Percentiles rank a stretch among this genome's conserved stretches.
phyloP scores from a whole-genome alignment of 371 early-diverging fungal genomes.

The Synchytrium microbalum region DNA sequence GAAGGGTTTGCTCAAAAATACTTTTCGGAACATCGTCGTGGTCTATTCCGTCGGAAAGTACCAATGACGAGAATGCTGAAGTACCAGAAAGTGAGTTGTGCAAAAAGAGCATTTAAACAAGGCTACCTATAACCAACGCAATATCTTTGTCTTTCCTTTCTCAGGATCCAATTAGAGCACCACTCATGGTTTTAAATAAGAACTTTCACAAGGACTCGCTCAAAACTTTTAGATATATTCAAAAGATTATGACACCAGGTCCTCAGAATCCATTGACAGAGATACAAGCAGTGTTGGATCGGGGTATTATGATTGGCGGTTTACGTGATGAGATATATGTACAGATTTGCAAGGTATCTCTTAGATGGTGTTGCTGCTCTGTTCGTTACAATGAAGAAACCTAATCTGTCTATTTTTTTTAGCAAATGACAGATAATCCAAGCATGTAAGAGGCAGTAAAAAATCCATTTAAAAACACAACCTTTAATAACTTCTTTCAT shows the following conservation, averaged over 20 bases:
- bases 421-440: conserved; percentile 76
- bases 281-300: conserved; percentile 65
- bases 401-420: not conserved
- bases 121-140: not conserved
- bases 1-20: conserved; percentile 88
- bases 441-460: conserved; percentile 40
- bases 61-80: conserved; percentile 81
- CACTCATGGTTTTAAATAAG: conserved; percentile 72
- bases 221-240: conserved; percentile 63
- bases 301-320: conserved; percentile 65
- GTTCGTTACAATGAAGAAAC: not conserved
- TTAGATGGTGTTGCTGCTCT: not conserved
- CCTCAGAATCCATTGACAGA: conserved; percentile 31
- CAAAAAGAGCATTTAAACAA: not conserved
- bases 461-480: not conserved
- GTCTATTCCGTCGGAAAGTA: conserved; percentile 74
- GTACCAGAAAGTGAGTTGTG: conserved; percentile 61
- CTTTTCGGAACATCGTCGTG: conserved; percentile 82
- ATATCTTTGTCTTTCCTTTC: conserved; percentile 12
- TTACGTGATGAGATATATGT: conserved; percentile 92
- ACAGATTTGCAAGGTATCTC: conserved; percentile 68
- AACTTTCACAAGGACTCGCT: conserved; percentile 74
- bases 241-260: conserved; percentile 42
- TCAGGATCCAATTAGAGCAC: conserved; percentile 63
- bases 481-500: not conserved